phyloP scores from a whole-genome alignment of 2,329 filamentous ascomycete species.

The Sporothrix humicola region DNA sequence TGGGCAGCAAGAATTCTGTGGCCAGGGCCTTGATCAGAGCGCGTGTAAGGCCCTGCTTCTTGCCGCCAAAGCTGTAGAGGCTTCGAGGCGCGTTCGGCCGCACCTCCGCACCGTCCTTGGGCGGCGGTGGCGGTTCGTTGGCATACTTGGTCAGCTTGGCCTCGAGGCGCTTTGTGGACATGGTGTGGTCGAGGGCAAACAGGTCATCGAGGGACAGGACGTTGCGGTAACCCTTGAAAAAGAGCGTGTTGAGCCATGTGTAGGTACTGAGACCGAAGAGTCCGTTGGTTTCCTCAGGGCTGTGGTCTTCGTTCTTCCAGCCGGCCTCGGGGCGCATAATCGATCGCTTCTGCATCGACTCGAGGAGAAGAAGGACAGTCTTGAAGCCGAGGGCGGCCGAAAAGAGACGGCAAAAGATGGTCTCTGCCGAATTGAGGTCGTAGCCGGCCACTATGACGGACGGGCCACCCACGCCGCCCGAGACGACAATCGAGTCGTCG shows the following conservation, averaged over 20 bases:
- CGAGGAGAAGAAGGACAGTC: constrained; percentile 37
- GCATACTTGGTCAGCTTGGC: constrained; percentile 35
- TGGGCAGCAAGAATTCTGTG: constrained; percentile 39
- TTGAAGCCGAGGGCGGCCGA: constrained; percentile 38
- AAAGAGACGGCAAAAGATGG: constrained; percentile 36
- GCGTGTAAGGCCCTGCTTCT: constrained; percentile 34
- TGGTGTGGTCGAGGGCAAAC: constrained; percentile 43
- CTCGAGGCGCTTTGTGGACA: constrained; percentile 33
- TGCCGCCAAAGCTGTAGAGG: constrained; percentile 28
- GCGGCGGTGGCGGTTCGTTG: constrained; percentile 17
- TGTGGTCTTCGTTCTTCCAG: constrained; percentile 37
- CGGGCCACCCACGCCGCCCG: neutral
- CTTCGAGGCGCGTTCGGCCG: neutral
- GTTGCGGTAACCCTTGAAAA: constrained; percentile 45
- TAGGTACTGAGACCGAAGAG: constrained; percentile 47
- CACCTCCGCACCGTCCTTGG: constrained; percentile 9
- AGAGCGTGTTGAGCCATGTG: constrained; percentile 47
- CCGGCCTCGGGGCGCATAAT: constrained; percentile 8
- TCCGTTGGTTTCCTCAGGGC: constrained; percentile 47
- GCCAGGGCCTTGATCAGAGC: constrained; percentile 37
- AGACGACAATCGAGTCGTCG: neutral
- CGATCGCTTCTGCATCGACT: constrained; percentile 38
- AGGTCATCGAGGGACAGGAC: constrained; percentile 46
- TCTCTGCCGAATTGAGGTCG: constrained; percentile 31
- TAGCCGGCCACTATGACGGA: constrained; percentile 30